A percentile compares a stretch with the other conserved stretches of the same genome.
Evolutionary conservation across 768 basidiomycete genomes (phyloP).

Genomic region (Boletus speciosus): DNA sequence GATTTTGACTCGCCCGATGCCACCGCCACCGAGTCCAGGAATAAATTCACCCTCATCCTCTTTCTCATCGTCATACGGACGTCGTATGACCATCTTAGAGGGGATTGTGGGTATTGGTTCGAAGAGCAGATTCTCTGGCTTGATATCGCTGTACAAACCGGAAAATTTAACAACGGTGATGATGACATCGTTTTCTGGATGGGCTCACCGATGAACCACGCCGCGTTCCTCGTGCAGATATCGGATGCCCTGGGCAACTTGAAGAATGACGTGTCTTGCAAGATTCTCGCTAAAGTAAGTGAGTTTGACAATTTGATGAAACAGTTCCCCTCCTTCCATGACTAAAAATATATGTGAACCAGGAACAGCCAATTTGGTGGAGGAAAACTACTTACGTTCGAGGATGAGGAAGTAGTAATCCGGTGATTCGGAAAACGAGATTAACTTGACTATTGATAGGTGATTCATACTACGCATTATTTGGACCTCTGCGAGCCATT

Average conservation of each 20-base stretch:
- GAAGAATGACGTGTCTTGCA: constrained; percentile 94
- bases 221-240: constrained; percentile 97
- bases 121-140: constrained; percentile 96
- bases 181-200: not conserved
- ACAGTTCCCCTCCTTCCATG: constrained; percentile 97
- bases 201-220: constrained; percentile 80
- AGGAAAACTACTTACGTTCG: constrained; percentile 60
- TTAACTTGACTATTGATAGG: constrained; percentile 87
- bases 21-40: constrained; percentile 90
- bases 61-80: constrained; percentile 97
- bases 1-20: constrained; percentile 97
- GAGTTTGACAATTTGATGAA: constrained; percentile 98
- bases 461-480: constrained; percentile 97
- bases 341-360: constrained; percentile 44
- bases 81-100: constrained; percentile 65
- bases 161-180: not conserved
- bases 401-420: constrained; percentile 95
- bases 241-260: constrained; percentile 90
- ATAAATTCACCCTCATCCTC: constrained; percentile 97
- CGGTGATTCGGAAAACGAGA: constrained; percentile 86
- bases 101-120: constrained; percentile 89
- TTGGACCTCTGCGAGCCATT: constrained; percentile 74
- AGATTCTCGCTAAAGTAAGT: constrained; percentile 98
- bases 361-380: not conserved
- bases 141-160: constrained; percentile 67